Evolutionary conservation across 345 rosid genomes (phyloP), one percentile per base, ranked within the genome.

Genomic region (Syzygium aqueum): DNA sequence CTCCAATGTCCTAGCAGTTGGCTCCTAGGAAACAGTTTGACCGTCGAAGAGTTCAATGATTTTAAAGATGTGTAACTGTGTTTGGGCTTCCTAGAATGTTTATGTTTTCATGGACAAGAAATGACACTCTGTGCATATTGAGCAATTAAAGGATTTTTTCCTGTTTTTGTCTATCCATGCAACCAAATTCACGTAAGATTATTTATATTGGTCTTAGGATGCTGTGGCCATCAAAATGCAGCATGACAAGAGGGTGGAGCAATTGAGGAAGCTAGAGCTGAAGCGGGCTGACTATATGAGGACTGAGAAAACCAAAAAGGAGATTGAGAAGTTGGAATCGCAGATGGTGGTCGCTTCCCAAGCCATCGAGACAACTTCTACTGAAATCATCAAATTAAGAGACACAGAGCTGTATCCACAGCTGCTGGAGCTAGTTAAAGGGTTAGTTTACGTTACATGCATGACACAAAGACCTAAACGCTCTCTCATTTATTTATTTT

Each of bases 371-470:
- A 92, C 97, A 22, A 94, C 96, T 12, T 96, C 99, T 51, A 86
- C 92, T 16, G 99, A 96, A 91, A 97, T 97, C 89, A 87, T 95
- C 91, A 95, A 95, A 88, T 86, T 97, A 84, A 93, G 99, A 86
- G 99, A 97, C 84, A 92, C 93, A 0, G 94, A 96, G 89, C 97
- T 97, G 12, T 95, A 93, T 85, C 98, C 99, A 82, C 99, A 97
- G 88, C 98, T 97, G 57, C 89, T 96, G 28, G 96, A 97, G 87
- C 95, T 96, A 6, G 95, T 95, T 17, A 95, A 97, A 93, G 98
- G 98, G 99, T 96, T 84, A 90, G 96, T 93, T 50, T 52, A 63
- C 43, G 51, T 73, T 57, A 30, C 49, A 53, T 53, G 37, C 56
- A 16, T 84, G 53, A 16, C 33, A 51, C 59, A 9, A 21, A 84